Evolutionary conservation across 2,329 filamentous ascomycete species (phyloP), one percentile per base, ranked within the genome.

Genomic region (Exophiala calicioides): DNA sequence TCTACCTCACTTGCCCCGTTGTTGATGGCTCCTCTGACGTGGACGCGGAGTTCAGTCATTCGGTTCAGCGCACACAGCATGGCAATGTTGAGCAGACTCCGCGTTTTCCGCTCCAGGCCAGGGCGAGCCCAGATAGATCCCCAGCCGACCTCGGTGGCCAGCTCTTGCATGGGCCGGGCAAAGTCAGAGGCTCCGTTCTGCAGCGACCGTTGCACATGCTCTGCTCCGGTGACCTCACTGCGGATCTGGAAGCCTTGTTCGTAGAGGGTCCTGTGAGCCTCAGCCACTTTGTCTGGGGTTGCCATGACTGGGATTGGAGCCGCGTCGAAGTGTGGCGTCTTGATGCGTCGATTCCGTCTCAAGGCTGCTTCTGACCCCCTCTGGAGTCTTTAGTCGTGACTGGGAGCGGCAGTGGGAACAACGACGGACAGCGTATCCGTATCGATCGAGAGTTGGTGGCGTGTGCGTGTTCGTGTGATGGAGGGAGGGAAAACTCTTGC

Each of bases 141-240:
- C 82, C 81, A 85, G 66, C 77, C 79, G 61, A 73, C 78, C 65
- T 84, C 81, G 1, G 81, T 84, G 1, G 82, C 75, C 27, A 82
- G 70, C 55, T 84, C 77, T 63, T 85, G 81, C 56, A 79, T 78
- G 0, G 81, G 77, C 29, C 70, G 68, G 1, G 79, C 71, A 63
- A 84, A 85, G n/a, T 79, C 74, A 7, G 74, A 77, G 0, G 77
- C 72, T 3, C 76, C 77, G 44, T 76, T 76, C n/a, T 52, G 42
- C 15, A 57, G 39, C 34, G 54, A 57, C 5, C 48, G 45, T 58
- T 82, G 73, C 44, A 85, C 81, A 56, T 84, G 82, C 29, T 72
- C 70, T 44, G 81, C 69, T n/a, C 82, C 81, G 10, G 81, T 75
- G 6, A 85, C 82, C 51, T 72, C 71, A 40, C 76, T 73, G 26